Evolutionary conservation across 2,329 filamentous ascomycete species (phyloP).

Genomic region (Calonectria fujianensis): DNA sequence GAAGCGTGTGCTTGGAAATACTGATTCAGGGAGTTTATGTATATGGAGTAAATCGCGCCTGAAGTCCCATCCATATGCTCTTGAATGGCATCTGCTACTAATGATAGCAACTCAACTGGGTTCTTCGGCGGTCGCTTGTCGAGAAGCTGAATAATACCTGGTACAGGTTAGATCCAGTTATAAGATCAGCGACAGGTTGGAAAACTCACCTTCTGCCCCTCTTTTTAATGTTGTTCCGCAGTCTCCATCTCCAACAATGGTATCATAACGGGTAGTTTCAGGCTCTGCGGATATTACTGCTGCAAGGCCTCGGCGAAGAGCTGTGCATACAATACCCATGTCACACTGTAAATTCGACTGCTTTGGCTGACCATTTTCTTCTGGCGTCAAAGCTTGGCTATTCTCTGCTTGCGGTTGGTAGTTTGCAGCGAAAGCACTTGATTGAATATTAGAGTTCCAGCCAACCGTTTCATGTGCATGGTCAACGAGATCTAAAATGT

Average conservation of each 20-base stretch:
- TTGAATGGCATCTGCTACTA: not conserved
- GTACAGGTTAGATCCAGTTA: not conserved
- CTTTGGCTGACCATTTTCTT: not conserved
- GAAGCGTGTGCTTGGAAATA: conserved; percentile 35
- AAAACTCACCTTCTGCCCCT: conserved; percentile 19
- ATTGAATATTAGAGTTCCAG: not conserved
- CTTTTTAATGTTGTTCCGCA: conserved; percentile 30
- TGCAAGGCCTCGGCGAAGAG: not conserved
- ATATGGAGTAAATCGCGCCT: conserved; percentile 84
- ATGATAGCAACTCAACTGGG: not conserved
- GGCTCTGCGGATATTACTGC: conserved; percentile 26
- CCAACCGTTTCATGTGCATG: not conserved
- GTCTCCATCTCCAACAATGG: conserved; percentile 36
- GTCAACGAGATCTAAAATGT: not conserved
- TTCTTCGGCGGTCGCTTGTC: not conserved
- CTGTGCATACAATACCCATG: not conserved
- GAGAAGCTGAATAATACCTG: not conserved
- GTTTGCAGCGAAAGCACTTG: not conserved
- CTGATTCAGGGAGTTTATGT: conserved; percentile 80
- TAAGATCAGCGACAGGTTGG: no score
- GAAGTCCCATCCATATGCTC: conserved; percentile 81
- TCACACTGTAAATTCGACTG: not conserved
- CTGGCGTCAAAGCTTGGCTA: not conserved
- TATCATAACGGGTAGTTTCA: conserved; percentile 17
- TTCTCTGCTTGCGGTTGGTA: not conserved